Conservation (phyloP, 2,329 filamentous ascomycete species). For the Thelonectria discophora region DNA sequence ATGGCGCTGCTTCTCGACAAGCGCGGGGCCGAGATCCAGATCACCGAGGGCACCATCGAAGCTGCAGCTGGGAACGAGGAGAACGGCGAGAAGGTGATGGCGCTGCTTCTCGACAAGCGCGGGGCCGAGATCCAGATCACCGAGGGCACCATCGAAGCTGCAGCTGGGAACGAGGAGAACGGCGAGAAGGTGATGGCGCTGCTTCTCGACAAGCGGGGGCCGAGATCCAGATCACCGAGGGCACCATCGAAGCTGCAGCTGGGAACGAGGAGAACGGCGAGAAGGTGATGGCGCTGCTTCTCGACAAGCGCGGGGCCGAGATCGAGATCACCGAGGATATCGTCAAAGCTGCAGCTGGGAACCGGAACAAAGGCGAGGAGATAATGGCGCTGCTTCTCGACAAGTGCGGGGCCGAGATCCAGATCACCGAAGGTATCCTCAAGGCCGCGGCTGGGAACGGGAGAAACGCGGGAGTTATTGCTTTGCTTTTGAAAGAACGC, state of each 20-base stretch:
- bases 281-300: too few species aligned
- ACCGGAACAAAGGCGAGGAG: background rate
- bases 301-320: too few species aligned
- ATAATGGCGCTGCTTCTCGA: background rate
- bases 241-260: too few species aligned
- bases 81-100: too few species aligned
- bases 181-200: too few species aligned
- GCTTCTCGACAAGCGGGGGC: background rate
- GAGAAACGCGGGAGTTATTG: background rate
- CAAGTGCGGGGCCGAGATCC: too few species aligned
- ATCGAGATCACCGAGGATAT: background rate
- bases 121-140: background rate
- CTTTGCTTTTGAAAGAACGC: background rate
- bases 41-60: too few species aligned
- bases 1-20: background rate
- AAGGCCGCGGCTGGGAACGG: background rate
- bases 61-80: too few species aligned
- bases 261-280: too few species aligned
- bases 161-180: background rate
- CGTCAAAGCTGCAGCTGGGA: background rate
- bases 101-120: background rate
- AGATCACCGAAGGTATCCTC: too few species aligned
- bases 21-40: too few species aligned
- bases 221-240: background rate
- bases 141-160: background rate